Evolutionary conservation across 306 rosid species (phyloP), one percentile per base, ranked within the genome.

Genomic region (Cercis canadensis): DNA sequence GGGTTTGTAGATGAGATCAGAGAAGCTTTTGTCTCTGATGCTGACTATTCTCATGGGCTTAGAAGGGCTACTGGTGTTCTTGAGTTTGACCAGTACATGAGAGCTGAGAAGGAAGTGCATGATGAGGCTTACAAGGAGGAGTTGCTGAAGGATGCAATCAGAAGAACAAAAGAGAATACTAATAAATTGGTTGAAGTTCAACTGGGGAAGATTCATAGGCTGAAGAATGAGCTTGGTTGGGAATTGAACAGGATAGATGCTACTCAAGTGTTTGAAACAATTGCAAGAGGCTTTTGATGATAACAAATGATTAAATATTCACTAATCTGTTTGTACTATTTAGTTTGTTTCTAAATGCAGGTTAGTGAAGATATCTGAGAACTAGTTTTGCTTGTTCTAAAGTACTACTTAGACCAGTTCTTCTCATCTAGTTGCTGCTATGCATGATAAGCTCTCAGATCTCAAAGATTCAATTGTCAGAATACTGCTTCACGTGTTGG

Each of bases 21-120:
- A 21, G 62, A 53, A 4, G 18, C 10, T 40, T 81, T 14, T 67
- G 60, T 10, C 0, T 59, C 64, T 12, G 75, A 18, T 3, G 69
- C 65, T 0, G 13, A 72, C 2, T 72, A 43, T 36, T 7, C 63
- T n/a, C 29, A 1, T 15, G 79, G 85, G 15, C 12, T 81, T 8
- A 60, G 69, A 76, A 76, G 76, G 31, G 79, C 79, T 0, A 76
- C 76, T 32, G 82, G 85, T 0, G 76, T 68, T 55, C 56, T 60
- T 56, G 85, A 81, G 34, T 11, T 81, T 5, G 44, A 65, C 0
- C 0, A 33, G 3, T 72, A 72, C 66, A 50, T 78, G 19, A 21
- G 31, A 8, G 16, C 57, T 4, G 78, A 72, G 47, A 72, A 58
- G 0, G 51, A 41, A 21, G 4, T 21, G 12, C 1, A 4, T 37